Base-by-base conservation (phyloP, 2,329 filamentous ascomycete genomes). In the Penicillium oxalicum region DNA sequence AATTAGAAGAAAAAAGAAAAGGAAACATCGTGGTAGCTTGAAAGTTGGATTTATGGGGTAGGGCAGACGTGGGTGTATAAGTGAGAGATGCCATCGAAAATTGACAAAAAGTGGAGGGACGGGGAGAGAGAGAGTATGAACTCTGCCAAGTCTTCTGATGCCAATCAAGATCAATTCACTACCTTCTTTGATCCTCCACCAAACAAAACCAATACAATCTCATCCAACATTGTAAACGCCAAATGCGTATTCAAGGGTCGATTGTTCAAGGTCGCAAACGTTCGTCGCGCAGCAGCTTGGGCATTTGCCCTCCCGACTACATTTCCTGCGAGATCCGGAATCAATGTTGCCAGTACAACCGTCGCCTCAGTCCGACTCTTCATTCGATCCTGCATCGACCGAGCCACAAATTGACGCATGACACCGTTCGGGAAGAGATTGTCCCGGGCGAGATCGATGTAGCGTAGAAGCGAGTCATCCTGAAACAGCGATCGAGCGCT, bases 281-380 rank as follows among this genome's bases (percentile, higher is more conserved):
- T 81, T 61, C 91, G 86, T 58, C 91, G 80, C 54, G 90, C 91
- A 24, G 93, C 93, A 48, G 86, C 86, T 66, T 94, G 87, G 12
- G 94, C 93, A 72, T 98, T 98, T 38, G 85, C 81, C 61, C 90
- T 81, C 4, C 93, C 93, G 12, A 98, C 94, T 5, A 98, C 94
- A 69, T 87, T 95, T 6, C 86, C 90, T 7, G 88, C 91, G 48
- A 98, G 66, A 67, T 98, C 93, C 2, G 93, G 93, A 18, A 98
- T 77, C 43, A 98, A 78, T 8, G 90, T 95, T 8, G 87, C 88
- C 42, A 98, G 77, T 76, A 97, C 88, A 25, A 95, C 73, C 51
- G 87, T 89, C 5, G 94, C 93, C 69, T 97, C 93, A 7, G 84
- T 88, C 51, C 88, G 79, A 52, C 87, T 94, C 67, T 83, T 86